A percentile compares a stretch with the other conserved stretches of the same genome.
Conservation (phyloP, 2,329 filamentous ascomycete species). For the Microsporum audouinii region DNA sequence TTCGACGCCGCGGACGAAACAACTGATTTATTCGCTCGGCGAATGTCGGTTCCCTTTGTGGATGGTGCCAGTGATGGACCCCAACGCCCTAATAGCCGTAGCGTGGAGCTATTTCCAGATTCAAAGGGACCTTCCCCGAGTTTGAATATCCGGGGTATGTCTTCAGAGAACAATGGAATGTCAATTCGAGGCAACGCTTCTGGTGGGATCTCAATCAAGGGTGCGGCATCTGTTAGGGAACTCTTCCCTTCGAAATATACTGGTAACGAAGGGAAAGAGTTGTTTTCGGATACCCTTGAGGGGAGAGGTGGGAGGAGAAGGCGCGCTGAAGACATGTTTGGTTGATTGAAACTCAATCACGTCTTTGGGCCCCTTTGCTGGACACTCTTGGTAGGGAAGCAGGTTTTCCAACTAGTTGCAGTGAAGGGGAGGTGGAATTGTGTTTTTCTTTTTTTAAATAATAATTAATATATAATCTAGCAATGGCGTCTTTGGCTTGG, state of each 20-base stretch:
- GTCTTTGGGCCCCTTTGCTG: neutral
- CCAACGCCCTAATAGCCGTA: conserved; percentile 19
- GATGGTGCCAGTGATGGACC: conserved; percentile 27
- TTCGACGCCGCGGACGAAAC: conserved; percentile 46
- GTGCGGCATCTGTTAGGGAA: conserved; percentile 54
- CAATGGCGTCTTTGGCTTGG: neutral
- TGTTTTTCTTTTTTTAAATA: neutral
- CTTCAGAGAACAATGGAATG: conserved; percentile 32
- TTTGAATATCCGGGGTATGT: conserved; percentile 51
- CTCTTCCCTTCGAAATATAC: conserved; percentile 54
- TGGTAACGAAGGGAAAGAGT: conserved; percentile 54
- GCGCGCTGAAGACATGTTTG: conserved; percentile 62
- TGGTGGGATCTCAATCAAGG: conserved; percentile 55
- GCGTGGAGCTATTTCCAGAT: conserved; percentile 32
- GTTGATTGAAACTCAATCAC: conserved; percentile 27
- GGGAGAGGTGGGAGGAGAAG: conserved; percentile 50
- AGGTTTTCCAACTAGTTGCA: neutral
- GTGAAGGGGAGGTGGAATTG: neutral
- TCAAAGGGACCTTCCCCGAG: neutral
- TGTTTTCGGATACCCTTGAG: conserved; percentile 52
- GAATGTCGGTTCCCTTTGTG: conserved; percentile 40
- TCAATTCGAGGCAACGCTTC: conserved; percentile 31
- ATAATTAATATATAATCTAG: neutral
- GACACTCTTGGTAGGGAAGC: neutral
- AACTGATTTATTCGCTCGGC: conserved; percentile 40